Percentiles rank a stretch among this genome's conserved stretches.
Evolutionary conservation across 345 rosid genomes (phyloP).

Genomic region (Melaleuca quinquenervia): DNA sequence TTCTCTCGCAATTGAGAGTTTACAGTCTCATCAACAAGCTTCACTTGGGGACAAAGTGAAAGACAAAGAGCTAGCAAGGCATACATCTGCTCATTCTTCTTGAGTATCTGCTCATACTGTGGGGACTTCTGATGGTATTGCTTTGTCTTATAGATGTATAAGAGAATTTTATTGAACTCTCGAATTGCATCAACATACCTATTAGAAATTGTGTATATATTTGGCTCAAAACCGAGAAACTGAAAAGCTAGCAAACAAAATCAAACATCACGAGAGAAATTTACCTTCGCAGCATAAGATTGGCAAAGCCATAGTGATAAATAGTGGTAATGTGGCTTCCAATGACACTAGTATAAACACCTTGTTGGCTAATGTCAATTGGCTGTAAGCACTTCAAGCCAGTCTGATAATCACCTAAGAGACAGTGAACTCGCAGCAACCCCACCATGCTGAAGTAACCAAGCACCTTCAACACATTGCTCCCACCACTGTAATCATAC

Average conservation of each 20-base stretch:
- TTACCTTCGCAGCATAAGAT: conserved; percentile 94
- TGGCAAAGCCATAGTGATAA: conserved; percentile 97
- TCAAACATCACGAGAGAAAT: background rate
- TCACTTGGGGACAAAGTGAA: conserved; percentile 86
- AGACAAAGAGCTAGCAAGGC: conserved; percentile 79
- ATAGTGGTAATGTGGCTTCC: conserved; percentile 93
- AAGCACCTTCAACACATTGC: conserved; percentile 90
- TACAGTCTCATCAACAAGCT: conserved; percentile 89
- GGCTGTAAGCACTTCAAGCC: conserved; percentile 90
- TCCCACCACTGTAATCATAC: conserved; percentile 91
- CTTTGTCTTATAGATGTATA: conserved; percentile 89
- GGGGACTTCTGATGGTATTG: conserved; percentile 87
- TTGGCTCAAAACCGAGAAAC: background rate
- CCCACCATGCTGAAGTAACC: conserved; percentile 99
- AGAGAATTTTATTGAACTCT: conserved; percentile 89
- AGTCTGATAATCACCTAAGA: conserved; percentile 91
- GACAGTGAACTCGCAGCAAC: conserved; percentile 89
- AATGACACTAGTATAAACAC: conserved; percentile 81
- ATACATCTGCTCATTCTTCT: conserved; percentile 99
- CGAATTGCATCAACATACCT: conserved; percentile 95
- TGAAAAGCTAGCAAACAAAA: background rate
- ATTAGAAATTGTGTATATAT: background rate
- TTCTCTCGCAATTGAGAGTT: conserved; percentile 82
- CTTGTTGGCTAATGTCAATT: conserved; percentile 89
- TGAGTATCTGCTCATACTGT: conserved; percentile 89